These are phyloP conservation scores for Basidioascus undulatus DNA, from an alignment of 768 basidiomycete genomes.

Conservation along the genomic window DNA sequence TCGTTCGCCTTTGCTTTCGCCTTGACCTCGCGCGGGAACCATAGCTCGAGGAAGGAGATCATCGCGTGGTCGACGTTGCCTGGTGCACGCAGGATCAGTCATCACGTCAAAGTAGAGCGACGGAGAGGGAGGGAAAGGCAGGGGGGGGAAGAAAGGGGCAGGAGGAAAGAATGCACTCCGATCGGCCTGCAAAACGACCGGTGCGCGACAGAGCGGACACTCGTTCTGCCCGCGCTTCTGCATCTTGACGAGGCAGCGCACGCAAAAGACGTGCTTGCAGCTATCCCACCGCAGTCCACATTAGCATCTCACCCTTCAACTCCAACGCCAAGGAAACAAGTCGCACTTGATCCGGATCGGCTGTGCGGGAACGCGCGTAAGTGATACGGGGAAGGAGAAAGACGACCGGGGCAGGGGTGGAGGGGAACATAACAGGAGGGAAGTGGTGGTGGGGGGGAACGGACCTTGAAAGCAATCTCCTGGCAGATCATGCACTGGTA, in stretches of 20 bases:
- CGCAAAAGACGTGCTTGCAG: background rate
- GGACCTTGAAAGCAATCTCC: constrained; percentile 58
- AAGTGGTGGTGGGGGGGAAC: constrained; percentile 6
- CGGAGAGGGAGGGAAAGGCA: background rate
- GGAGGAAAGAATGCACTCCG: constrained; percentile 28
- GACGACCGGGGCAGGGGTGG: too few relatives aligned
- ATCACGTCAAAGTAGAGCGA: background rate
- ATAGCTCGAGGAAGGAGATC: constrained; percentile 66
- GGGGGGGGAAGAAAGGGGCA: background rate
- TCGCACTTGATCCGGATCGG: background rate
- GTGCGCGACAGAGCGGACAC: constrained; percentile 67
- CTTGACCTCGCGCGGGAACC: constrained; percentile 67
- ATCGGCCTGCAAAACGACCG: constrained; percentile 51
- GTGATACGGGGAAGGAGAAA: background rate
- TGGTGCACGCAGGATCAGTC: constrained; percentile 13
- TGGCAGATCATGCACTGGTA: constrained; percentile 75
- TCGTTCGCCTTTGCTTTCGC: constrained; percentile 53
- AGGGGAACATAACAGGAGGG: too few relatives aligned
- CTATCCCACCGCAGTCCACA: background rate
- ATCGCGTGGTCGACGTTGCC: constrained; percentile 59
- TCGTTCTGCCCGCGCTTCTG: constrained; percentile 49
- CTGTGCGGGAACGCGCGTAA: background rate
- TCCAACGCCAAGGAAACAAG: background rate
- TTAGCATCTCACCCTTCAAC: background rate
- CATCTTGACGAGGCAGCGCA: constrained; percentile 54